Evolutionary conservation across 2,329 filamentous ascomycete genomes (phyloP).

Genomic region (Hypoxylon sp.): DNA sequence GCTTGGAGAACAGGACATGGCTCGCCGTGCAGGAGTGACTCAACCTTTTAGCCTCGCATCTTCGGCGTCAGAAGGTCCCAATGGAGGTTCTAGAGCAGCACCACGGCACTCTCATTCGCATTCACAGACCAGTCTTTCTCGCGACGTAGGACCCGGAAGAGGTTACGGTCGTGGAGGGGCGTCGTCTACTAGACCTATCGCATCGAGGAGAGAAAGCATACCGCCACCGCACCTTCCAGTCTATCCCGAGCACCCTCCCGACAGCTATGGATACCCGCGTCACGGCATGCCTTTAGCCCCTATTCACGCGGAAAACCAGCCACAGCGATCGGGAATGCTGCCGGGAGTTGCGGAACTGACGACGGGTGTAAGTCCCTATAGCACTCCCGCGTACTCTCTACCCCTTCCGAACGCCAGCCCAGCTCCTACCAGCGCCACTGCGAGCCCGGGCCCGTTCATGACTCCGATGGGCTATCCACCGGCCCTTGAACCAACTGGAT

Average conservation of each 20-base stretch:
- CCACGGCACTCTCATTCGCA: conserved; percentile 60
- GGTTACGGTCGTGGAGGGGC: conserved; percentile 59
- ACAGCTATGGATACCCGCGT: conserved; percentile 48
- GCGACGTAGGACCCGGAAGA: conserved; percentile 62
- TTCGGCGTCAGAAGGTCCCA: conserved; percentile 63
- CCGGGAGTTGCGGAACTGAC: conserved; percentile 75
- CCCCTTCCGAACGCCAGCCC: conserved; percentile 58
- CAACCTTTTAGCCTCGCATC: conserved; percentile 83
- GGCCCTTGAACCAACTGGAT: conserved; percentile 58
- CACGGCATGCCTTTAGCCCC: conserved; percentile 63
- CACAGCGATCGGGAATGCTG: conserved; percentile 63
- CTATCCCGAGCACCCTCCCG: conserved; percentile 45
- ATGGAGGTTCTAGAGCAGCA: conserved; percentile 58
- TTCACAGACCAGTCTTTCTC: conserved; percentile 63
- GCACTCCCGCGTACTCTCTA: conserved; percentile 68
- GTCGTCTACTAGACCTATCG: conserved; percentile 56
- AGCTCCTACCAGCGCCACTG: conserved; percentile 56
- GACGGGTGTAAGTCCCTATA: conserved; percentile 73
- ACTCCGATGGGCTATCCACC: conserved; percentile 55
- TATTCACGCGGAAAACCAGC: conserved; percentile 63
- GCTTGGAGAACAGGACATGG: conserved; percentile 94
- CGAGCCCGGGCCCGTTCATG: conserved; percentile 62
- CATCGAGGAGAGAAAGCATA: conserved; percentile 61
- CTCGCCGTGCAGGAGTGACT: conserved; percentile 83
- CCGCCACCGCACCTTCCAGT: conserved; percentile 49